A percentile compares a stretch with the other conserved stretches of the same genome.
Conservation (phyloP, 2,329 filamentous ascomycete species). For the Nothopassalora personata region DNA sequence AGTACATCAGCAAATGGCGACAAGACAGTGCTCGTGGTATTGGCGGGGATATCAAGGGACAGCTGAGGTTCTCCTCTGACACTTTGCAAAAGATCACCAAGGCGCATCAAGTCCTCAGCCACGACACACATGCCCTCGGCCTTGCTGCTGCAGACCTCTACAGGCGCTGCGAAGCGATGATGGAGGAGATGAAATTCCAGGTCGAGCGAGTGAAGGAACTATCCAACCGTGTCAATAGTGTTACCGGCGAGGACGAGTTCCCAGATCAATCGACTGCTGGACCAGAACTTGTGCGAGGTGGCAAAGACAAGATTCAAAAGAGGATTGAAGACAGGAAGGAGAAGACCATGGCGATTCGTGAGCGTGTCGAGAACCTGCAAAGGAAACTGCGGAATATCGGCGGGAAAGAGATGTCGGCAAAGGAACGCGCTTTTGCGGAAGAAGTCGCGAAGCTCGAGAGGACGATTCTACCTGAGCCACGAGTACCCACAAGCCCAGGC, state of each 20-base stretch:
- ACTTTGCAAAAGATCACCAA: constrained; percentile 68
- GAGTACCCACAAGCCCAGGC: constrained; percentile 14
- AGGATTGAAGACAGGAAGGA: constrained; percentile 52
- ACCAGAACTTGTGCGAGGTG: constrained; percentile 20
- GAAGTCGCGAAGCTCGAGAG: constrained; percentile 47
- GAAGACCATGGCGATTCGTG: constrained; percentile 53
- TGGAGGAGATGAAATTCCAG: constrained; percentile 63
- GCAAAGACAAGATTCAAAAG: constrained; percentile 50
- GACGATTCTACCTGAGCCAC: constrained; percentile 29
- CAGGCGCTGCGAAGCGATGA: constrained; percentile 62
- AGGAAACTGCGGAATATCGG: constrained; percentile 45
- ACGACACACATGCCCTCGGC: constrained; percentile 64
- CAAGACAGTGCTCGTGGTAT: constrained; percentile 14
- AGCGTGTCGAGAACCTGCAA: constrained; percentile 56
- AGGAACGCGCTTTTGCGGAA: constrained; percentile 56
- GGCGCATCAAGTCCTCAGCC: constrained; percentile 64
- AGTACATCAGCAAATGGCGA: constrained; percentile 33
- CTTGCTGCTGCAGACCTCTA: constrained; percentile 69
- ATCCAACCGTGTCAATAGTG: constrained; percentile 59
- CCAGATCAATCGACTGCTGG: constrained; percentile 39
- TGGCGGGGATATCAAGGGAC: constrained; percentile 57
- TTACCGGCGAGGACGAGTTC: constrained; percentile 54
- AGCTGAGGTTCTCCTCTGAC: constrained; percentile 64
- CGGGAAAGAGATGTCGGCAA: constrained; percentile 56
- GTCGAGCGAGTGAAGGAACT: constrained; percentile 62